Conservation (phyloP, 1,139 yeast genomes). For the Geotrichum histeridarum region DNA sequence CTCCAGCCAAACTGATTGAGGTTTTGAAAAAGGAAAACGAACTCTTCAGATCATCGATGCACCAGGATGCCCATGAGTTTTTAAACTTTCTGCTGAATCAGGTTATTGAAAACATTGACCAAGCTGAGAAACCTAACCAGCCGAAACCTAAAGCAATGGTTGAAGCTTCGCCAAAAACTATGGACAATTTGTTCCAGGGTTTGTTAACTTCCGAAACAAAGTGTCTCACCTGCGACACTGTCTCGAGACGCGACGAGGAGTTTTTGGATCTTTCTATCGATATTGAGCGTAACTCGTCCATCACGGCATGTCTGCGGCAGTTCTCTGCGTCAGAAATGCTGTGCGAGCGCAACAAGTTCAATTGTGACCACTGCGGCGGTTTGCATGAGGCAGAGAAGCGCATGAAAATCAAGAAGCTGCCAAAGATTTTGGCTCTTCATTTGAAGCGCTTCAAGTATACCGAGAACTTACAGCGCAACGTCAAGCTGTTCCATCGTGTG, state of each 20-base stretch:
- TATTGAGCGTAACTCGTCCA: slow-evolving; percentile 67
- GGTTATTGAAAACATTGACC: slow-evolving; percentile 62
- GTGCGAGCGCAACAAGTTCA: slow-evolving; percentile 82
- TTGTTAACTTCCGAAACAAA: slow-evolving; percentile 78
- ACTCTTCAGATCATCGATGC: slow-evolving; percentile 84
- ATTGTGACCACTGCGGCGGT: slow-evolving; percentile 85
- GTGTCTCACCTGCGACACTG: slow-evolving; percentile 82
- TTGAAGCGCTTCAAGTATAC: slow-evolving; percentile 87
- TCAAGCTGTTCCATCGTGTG: slow-evolving; percentile 79
- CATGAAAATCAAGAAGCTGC: slow-evolving; percentile 71
- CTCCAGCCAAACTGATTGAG: slow-evolving; percentile 69
- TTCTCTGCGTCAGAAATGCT: slow-evolving; percentile 83
- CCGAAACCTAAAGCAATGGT: slow-evolving; percentile 18
- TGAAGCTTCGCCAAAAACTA: neutral
- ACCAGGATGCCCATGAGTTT: slow-evolving; percentile 97
- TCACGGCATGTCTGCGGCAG: slow-evolving; percentile 68
- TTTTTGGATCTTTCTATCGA: slow-evolving; percentile 85
- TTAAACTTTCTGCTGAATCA: slow-evolving; percentile 79
- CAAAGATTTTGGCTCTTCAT: slow-evolving; percentile 75
- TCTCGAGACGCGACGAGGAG: slow-evolving; percentile 76
- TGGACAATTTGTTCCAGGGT: slow-evolving; percentile 78
- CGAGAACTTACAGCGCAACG: slow-evolving; percentile 73
- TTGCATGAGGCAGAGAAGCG: slow-evolving; percentile 91
- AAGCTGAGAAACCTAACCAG: slow-evolving; percentile 14
- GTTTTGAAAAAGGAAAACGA: slow-evolving; percentile 76